Evolutionary conservation across 768 basidiomycete species (phyloP), one percentile per base, ranked within the genome.

Genomic region (Boletus edulis): DNA sequence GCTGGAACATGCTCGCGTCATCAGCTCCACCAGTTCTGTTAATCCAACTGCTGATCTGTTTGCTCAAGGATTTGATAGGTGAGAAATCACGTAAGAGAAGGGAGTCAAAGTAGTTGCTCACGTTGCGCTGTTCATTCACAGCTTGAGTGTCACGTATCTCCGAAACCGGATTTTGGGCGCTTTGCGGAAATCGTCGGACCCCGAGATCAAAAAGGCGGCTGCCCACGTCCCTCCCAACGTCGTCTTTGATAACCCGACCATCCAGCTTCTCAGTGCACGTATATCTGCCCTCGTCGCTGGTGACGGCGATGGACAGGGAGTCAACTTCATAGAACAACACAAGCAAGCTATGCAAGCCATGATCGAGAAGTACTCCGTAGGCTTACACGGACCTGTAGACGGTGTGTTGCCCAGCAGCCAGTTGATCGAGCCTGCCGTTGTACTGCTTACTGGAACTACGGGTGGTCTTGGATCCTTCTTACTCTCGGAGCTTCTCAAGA

Each of bases 221-320:
- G 9, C 48, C 2, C 56, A 63, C 3, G 46, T 80, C 5, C 59
- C 67, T 10, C 56, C 60, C 10, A 65, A 65, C 45, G 55, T 76
- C 50, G 71, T 81, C 4, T 73, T 72, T 39, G 62, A 67, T 20
- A 64, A 77, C 27, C 78, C 80, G 3, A 76, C 76, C 2, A 72
- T 79, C 18, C 67, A 70, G 35, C 63, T 62, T 3, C 67, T 76
- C 24, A 67, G 71, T 45, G 62, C 63, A 49, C 67, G 51, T 18
- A 50, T 61, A n/a, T 46, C 44, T 1, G 22, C 47, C 9, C 40
- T 67, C 29, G 55, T 62, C 49, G 41, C n/a, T 5, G 42, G 20
- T 3, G 29, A 51, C 35, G 42, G 31, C 15, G 15, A 22, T 17
- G 39, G 50, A 7, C 55, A 54, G 4, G 31, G 17, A 0, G 13